Conservation (phyloP, 164 flowering plant genomes). For the Saururus chinensis region DNA sequence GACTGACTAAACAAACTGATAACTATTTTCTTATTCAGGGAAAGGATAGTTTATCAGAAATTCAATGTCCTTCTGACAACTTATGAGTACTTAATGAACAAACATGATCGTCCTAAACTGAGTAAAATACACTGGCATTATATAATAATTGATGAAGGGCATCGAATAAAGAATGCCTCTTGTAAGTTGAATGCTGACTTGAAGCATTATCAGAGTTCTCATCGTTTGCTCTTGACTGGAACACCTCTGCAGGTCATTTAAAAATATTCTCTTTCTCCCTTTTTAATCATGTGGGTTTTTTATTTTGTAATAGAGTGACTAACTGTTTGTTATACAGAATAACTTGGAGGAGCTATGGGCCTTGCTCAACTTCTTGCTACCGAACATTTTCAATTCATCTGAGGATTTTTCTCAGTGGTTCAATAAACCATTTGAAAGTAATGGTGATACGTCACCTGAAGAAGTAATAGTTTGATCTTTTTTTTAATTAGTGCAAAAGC, state of each 20-base stretch:
- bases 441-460: constrained; percentile 80
- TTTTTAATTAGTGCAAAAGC: not conserved
- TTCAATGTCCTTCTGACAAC: constrained; percentile 96
- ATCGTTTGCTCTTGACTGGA: constrained; percentile 89
- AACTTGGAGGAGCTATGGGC: constrained; percentile 99
- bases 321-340: constrained; percentile 37
- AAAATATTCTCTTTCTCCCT: not conserved
- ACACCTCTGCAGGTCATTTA: constrained; percentile 81
- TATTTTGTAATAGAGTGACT: not conserved
- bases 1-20: not conserved
- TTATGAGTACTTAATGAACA: constrained; percentile 96
- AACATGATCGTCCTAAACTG: constrained; percentile 90
- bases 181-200: constrained; percentile 97
- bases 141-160: constrained; percentile 97
- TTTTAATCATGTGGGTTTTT: not conserved
- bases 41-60: constrained; percentile 79
- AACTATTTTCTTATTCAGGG: constrained; percentile 45
- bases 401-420: constrained; percentile 99
- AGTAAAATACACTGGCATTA: constrained; percentile 95
- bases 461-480: constrained; percentile 40
- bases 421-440: constrained; percentile 96
- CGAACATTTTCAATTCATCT: constrained; percentile 93
- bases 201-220: constrained; percentile 85
- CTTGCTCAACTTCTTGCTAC: constrained; percentile 89
- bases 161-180: constrained; percentile 57